Conservation (phyloP, 2,329 filamentous ascomycete genomes). For the Calcarisporium arbuscula region DNA sequence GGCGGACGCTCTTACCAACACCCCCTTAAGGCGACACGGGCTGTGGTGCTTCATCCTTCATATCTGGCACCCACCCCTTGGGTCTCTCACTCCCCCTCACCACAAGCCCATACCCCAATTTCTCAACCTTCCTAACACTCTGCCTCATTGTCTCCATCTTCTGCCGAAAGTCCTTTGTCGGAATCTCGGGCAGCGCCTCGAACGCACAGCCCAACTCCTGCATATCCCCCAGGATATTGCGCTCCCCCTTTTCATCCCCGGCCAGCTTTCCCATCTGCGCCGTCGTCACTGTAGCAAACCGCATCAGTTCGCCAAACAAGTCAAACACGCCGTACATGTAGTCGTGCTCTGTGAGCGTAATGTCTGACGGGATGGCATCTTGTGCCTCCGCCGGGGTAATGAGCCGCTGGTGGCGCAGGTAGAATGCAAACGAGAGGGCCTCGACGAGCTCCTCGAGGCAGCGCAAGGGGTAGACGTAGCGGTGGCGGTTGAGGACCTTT, state of each 20-base stretch:
- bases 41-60: constrained; percentile 33
- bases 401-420: constrained; percentile 70
- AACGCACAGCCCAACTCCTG: constrained; percentile 70
- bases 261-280: constrained; percentile 61
- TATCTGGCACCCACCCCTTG: constrained; percentile 85
- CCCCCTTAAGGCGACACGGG: constrained; percentile 20
- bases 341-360: constrained; percentile 71
- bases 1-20: neutral
- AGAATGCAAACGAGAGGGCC: constrained; percentile 81
- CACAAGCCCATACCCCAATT: constrained; percentile 77
- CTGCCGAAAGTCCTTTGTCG: constrained; percentile 54
- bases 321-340: constrained; percentile 91
- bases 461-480: constrained; percentile 74
- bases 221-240: constrained; percentile 73
- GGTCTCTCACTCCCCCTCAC: constrained; percentile 85
- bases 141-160: constrained; percentile 83
- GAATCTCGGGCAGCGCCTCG: constrained; percentile 62
- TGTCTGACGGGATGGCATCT: constrained; percentile 39
- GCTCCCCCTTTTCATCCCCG: constrained; percentile 24
- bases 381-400: constrained; percentile 61
- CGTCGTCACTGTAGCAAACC: constrained; percentile 84
- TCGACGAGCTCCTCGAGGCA: constrained; percentile 95
- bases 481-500: constrained; percentile 70
- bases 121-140: constrained; percentile 92
- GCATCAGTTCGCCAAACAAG: constrained; percentile 93